Evolutionary conservation across 2,329 filamentous ascomycete species (phyloP), one percentile per base, ranked within the genome.

Genomic region (Simplicillium aogashimaense): DNA sequence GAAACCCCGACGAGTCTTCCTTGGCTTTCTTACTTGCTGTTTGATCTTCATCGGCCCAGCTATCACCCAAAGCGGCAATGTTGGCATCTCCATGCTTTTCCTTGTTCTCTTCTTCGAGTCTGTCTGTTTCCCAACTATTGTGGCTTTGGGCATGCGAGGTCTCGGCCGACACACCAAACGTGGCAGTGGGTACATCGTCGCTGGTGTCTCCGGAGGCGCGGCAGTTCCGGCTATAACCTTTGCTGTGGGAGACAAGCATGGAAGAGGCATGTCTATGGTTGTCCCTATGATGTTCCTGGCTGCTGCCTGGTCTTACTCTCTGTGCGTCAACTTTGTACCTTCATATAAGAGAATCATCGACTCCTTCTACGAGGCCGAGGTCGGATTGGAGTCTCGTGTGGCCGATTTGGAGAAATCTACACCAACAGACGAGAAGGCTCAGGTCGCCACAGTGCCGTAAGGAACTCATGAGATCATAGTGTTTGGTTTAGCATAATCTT

Each of bases 51-150:
- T 69, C 30, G 62, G 57, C 11, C 67, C 70, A 1, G 54, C 70
- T 30, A 70, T 72, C 47, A 67, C 67, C 1, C 58, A 67, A 42
- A 48, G 57, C 10, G 66, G 61, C n/a, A 64, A 67, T 46, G 57
- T 57, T 0, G 72, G 71, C 35, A 62, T 78, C 45, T 64, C 69
- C 5, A 78, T 86, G 68, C 70, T 87, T 25, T 84, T 78, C 57
- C 46, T 84, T 9, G 76, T 81, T 7, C 68, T 88, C 17, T 87
- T 89, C 66, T 89, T 89, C 59, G 85, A 86, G 60, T 81, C 76
- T 4, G 83, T 86, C 53, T 83, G 81, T 58, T 90, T 89, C 66
- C 84, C 85, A 0, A 88, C 83, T 14, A 87, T 90, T 52, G 78
- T 90, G 25, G 83, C 83, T 4, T 68, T 89, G 3, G 82, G 82